A percentile compares a stretch with the other conserved stretches of the same genome.
phyloP scores from a whole-genome alignment of 106 monocot genomes.

The Platanthera zijinensis region DNA sequence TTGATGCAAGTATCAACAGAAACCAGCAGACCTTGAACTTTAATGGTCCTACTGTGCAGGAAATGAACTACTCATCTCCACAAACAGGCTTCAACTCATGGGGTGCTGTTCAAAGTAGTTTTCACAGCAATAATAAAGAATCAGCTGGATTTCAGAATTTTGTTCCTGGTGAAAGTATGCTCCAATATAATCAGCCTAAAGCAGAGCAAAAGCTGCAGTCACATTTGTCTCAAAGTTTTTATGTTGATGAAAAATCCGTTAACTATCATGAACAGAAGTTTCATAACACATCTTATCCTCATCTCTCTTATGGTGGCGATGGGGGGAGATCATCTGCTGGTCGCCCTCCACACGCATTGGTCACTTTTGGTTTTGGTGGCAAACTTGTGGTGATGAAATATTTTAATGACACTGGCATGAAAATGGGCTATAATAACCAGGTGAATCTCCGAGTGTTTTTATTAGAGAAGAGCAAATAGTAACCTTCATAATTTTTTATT shows the following conservation, averaged over 20 bases:
- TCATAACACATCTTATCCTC: constrained; percentile 24
- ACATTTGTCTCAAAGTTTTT: constrained; percentile 31
- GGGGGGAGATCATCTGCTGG: constrained; percentile 69
- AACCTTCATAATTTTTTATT: background rate
- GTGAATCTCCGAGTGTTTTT: constrained; percentile 15
- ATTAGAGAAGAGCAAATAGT: background rate
- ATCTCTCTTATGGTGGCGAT: constrained; percentile 26
- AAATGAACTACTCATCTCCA: constrained; percentile 10
- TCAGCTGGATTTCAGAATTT: constrained; percentile 24
- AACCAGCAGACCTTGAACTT: constrained; percentile 30
- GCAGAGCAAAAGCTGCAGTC: constrained; percentile 19
- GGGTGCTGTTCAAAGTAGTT: constrained; percentile 11
- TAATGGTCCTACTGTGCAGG: constrained; percentile 15
- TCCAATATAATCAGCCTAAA: constrained; percentile 34
- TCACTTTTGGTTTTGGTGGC: constrained; percentile 93
- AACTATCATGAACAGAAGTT: constrained; percentile 41
- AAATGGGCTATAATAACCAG: constrained; percentile 40
- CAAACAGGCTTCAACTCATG: constrained; percentile 18
- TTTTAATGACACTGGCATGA: constrained; percentile 13
- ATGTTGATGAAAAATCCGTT: constrained; percentile 20
- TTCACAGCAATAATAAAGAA: constrained; percentile 16
- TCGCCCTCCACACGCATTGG: constrained; percentile 85
- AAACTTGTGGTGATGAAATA: constrained; percentile 82
- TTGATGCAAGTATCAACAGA: constrained; percentile 13
- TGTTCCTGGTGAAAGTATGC: constrained; percentile 28